These are phyloP conservation scores for Mycena citricolor DNA, from an alignment of 1,284 basidiomycete genomes.

Conservation along the genomic window DNA sequence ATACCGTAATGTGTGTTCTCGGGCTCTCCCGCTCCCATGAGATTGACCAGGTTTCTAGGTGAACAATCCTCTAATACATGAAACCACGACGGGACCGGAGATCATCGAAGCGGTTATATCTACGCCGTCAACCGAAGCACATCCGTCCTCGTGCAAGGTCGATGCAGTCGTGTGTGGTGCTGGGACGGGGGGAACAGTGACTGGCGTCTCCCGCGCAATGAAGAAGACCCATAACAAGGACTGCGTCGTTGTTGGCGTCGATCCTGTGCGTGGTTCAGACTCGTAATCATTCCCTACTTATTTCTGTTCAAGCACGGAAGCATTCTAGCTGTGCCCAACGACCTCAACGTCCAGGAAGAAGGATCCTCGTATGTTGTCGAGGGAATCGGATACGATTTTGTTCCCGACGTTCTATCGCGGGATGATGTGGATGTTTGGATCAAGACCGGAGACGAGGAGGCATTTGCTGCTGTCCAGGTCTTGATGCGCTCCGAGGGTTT, in stretches of 20 bases:
- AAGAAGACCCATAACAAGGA: slow-evolving; percentile 74
- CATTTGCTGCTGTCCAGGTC: slow-evolving; percentile 74
- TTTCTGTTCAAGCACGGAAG: slow-evolving; percentile 65
- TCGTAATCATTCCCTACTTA: slow-evolving; percentile 7
- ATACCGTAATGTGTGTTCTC: slow-evolving; percentile 68
- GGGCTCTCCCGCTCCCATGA: background rate
- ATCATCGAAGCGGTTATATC: slow-evolving; percentile 75
- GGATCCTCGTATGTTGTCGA: slow-evolving; percentile 80
- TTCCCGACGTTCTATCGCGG: slow-evolving; percentile 78
- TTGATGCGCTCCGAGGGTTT: slow-evolving; percentile 90
- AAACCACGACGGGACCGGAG: slow-evolving; percentile 84
- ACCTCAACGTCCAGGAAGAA: slow-evolving; percentile 58
- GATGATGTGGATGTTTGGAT: slow-evolving; percentile 74
- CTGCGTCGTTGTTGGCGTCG: slow-evolving; percentile 81
- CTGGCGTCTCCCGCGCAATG: slow-evolving; percentile 82
- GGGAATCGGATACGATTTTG: slow-evolving; percentile 94
- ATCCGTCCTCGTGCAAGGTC: slow-evolving; percentile 69
- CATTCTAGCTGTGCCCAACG: slow-evolving; percentile 75
- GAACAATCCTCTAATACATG: slow-evolving; percentile 91
- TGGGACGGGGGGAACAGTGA: slow-evolving; percentile 94
- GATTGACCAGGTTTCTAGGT: slow-evolving; percentile 36
- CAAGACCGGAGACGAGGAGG: slow-evolving; percentile 82
- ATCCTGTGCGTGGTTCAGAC: slow-evolving; percentile 60
- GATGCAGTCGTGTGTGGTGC: slow-evolving; percentile 87
- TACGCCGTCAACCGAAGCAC: slow-evolving; percentile 55